These are phyloP conservation scores for Fusarium pseudocircinatum DNA, from an alignment of 2,329 filamentous ascomycete species.

Conservation along the genomic window DNA sequence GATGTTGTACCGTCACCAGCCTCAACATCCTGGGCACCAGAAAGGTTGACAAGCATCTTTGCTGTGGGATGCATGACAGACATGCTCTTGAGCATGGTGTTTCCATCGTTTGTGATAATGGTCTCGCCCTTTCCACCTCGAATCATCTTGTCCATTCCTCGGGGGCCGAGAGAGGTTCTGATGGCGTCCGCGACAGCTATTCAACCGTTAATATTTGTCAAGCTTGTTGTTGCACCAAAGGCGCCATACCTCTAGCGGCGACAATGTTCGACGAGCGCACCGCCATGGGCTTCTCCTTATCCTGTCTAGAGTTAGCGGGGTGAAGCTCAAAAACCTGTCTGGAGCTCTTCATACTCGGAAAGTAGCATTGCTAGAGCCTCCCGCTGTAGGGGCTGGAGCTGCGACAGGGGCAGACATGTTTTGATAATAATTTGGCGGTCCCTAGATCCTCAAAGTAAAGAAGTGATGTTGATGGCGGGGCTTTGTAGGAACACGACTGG, in stretches of 20 bases:
- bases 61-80: constrained; percentile 99
- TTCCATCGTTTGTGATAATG: constrained; percentile 99
- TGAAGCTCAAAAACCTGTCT: constrained; percentile 48
- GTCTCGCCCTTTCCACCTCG: constrained; percentile 96
- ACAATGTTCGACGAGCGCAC: constrained; percentile 97
- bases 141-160: constrained; percentile 99
- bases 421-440: constrained; percentile 46
- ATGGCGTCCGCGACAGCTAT: constrained; percentile 96
- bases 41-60: constrained; percentile 98
- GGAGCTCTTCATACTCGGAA: constrained; percentile 62
- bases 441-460: constrained; percentile 39
- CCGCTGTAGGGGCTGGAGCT: constrained; percentile 45
- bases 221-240: neutral
- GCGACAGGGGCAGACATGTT: constrained; percentile 55
- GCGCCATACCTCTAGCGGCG: constrained; percentile 82
- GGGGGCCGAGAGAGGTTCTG: constrained; percentile 92
- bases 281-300: constrained; percentile 98
- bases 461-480: constrained; percentile 45
- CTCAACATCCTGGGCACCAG: constrained; percentile 97
- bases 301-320: constrained; percentile 58
- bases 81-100: constrained; percentile 99
- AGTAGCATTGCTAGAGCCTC: constrained; percentile 60
- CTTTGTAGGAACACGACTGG: constrained; percentile 46
- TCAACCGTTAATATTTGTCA: constrained; percentile 26
- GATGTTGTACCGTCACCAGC: constrained; percentile 98